Evolutionary conservation across 805 yeast genomes (phyloP).

Genomic region (Scheffersomyces stipitis): DNA sequence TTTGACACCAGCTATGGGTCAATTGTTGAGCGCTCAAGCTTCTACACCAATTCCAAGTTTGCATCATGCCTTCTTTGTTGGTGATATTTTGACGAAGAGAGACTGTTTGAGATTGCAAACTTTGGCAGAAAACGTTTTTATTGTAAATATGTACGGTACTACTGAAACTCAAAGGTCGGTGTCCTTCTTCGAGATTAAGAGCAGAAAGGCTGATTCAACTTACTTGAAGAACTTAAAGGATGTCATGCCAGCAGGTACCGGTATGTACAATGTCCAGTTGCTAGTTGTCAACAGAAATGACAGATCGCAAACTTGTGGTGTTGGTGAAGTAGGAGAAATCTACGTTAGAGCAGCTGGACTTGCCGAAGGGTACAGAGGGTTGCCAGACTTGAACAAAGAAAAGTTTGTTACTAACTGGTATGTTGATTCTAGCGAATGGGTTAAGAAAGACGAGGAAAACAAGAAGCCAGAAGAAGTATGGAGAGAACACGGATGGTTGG

Average conservation of each 20-base stretch:
- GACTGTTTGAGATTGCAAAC: slow-evolving; percentile 93
- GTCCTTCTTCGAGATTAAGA: slow-evolving; percentile 85
- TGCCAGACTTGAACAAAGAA: slow-evolving; percentile 83
- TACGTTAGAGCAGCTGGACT: slow-evolving; percentile 98
- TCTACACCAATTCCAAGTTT: slow-evolving; percentile 77
- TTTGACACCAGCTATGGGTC: slow-evolving; percentile 99
- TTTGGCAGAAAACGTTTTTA: slow-evolving; percentile 82
- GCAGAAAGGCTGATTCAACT: slow-evolving; percentile 63
- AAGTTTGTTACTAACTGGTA: slow-evolving; percentile 94
- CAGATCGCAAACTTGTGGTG: slow-evolving; percentile 88
- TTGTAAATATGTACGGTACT: slow-evolving; percentile 98
- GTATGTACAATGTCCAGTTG: slow-evolving; percentile 94
- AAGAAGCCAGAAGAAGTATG: slow-evolving; percentile 52
- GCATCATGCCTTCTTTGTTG: slow-evolving; percentile 97
- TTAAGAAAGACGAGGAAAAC: slow-evolving; percentile 48
- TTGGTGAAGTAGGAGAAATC: slow-evolving; percentile 98
- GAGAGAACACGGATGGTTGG: slow-evolving; percentile 77
- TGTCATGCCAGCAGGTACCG: slow-evolving; percentile 97
- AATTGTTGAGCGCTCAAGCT: slow-evolving; percentile 93
- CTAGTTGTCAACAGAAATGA: slow-evolving; percentile 91
- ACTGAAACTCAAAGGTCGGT: slow-evolving; percentile 99
- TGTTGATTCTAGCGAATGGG: slow-evolving; percentile 65
- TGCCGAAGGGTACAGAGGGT: slow-evolving; percentile 92
- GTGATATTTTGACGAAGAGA: slow-evolving; percentile 95
- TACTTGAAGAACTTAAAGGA: slow-evolving; percentile 86